These are phyloP conservation scores for Usnea hakonensis DNA, from an alignment of 495 filamentous ascomycete species.

Conservation along the genomic window DNA sequence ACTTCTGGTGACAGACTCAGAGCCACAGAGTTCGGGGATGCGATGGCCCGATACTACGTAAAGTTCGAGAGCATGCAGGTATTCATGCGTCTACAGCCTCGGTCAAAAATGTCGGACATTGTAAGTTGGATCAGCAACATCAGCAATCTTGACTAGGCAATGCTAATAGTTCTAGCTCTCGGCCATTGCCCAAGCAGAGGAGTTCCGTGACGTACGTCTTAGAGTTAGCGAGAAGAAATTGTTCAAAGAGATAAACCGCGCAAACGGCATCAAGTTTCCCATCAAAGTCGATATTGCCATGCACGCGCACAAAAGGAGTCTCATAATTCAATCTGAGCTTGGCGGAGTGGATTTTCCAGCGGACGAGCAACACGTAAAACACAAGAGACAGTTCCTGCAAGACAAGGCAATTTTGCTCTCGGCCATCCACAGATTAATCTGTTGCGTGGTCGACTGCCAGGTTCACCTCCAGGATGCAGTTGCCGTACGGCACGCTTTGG, in stretches of 20 bases:
- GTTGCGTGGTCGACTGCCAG: constrained; percentile 83
- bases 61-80: constrained; percentile 84
- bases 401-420: constrained; percentile 71
- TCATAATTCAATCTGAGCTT: constrained; percentile 77
- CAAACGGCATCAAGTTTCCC: constrained; percentile 62
- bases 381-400: constrained; percentile 52
- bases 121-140: constrained; percentile 41
- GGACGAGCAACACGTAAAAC: constrained; percentile 52
- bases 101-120: constrained; percentile 59
- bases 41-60: constrained; percentile 91
- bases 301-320: constrained; percentile 74
- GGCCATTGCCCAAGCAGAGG: constrained; percentile 60
- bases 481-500: constrained; percentile 60
- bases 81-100: constrained; percentile 54
- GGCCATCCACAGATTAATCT: constrained; percentile 63
- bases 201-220: constrained; percentile 71
- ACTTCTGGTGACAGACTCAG: constrained; percentile 39
- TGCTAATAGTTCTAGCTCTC: constrained; percentile 49
- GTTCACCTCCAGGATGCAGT: constrained; percentile 58
- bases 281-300: constrained; percentile 69
- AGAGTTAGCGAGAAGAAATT: constrained; percentile 64
- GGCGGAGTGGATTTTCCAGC: constrained; percentile 64
- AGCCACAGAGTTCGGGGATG: constrained; percentile 72
- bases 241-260: constrained; percentile 78
- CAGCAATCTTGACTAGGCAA: neutral